Conservation (phyloP, 257 asterid species). For the Solanum corneliomulleri region DNA sequence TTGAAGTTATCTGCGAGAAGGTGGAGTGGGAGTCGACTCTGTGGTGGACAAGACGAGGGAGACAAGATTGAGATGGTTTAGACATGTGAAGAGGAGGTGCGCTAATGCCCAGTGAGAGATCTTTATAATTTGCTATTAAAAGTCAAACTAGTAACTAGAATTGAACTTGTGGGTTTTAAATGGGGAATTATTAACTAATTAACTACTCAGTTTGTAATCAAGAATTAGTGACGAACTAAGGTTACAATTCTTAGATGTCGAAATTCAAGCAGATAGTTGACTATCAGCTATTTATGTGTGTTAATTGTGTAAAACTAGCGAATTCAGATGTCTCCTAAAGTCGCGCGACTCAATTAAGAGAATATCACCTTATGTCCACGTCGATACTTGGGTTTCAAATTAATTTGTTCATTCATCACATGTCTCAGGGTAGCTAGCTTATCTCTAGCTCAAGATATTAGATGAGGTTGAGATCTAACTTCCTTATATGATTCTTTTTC, state of each 20-base stretch:
- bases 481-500: neutral
- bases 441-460: neutral
- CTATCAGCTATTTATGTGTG: neutral
- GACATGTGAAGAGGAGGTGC: neutral
- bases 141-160: neutral
- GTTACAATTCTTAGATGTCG: neutral
- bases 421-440: neutral
- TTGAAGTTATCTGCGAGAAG: neutral
- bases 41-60: neutral
- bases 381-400: neutral
- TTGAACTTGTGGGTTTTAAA: neutral
- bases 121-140: neutral
- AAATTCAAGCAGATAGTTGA: neutral
- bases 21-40: neutral
- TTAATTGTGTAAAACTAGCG: neutral
- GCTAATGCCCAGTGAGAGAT: neutral
- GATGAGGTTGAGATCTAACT: neutral
- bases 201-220: neutral
- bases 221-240: neutral
- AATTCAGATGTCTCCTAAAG: neutral
- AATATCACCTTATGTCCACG: neutral
- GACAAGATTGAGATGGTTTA: neutral
- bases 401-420: neutral
- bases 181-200: too few species aligned
- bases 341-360: neutral